A percentile compares a stretch with the other conserved stretches of the same genome.
phyloP scores from a whole-genome alignment of 371 early-diverging fungal genomes.

The Astathelohania contejeani region DNA sequence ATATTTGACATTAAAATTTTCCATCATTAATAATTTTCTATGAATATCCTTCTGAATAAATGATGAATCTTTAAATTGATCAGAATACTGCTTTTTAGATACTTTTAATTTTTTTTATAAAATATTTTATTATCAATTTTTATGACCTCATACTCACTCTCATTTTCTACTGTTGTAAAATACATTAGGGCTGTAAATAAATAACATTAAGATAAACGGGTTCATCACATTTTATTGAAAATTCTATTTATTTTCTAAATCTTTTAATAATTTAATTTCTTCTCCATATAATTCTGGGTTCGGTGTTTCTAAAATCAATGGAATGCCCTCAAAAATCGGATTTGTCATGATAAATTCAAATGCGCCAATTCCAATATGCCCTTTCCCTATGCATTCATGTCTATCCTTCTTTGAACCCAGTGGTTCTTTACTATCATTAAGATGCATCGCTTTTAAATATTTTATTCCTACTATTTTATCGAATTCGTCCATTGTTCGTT shows the following conservation, averaged over 20 bases:
- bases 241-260: too few species aligned
- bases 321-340: constrained; percentile 53
- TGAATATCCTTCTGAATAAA: constrained; percentile 30
- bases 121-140: constrained; percentile 23
- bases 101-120: constrained; percentile 14
- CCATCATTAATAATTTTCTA: constrained; percentile 39
- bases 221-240: too few species aligned
- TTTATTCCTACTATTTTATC: constrained; percentile 53
- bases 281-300: constrained; percentile 42
- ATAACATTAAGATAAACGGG: too few species aligned
- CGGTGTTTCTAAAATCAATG: constrained; percentile 58
- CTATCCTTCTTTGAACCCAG: constrained; percentile 54
- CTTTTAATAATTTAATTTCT: constrained; percentile 42
- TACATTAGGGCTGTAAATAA: too few species aligned
- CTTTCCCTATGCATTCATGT: constrained; percentile 57
- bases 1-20: constrained; percentile 21
- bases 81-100: constrained; percentile 38
- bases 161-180: too few species aligned
- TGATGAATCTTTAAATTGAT: constrained; percentile 36
- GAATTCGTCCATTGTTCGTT: constrained; percentile 54
- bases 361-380: constrained; percentile 55
- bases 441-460: constrained; percentile 56
- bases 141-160: too few species aligned
- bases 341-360: constrained; percentile 56
- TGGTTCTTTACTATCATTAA: constrained; percentile 56